Evolutionary conservation across 768 basidiomycete species (phyloP).

Genomic region (Collybia sp.): DNA sequence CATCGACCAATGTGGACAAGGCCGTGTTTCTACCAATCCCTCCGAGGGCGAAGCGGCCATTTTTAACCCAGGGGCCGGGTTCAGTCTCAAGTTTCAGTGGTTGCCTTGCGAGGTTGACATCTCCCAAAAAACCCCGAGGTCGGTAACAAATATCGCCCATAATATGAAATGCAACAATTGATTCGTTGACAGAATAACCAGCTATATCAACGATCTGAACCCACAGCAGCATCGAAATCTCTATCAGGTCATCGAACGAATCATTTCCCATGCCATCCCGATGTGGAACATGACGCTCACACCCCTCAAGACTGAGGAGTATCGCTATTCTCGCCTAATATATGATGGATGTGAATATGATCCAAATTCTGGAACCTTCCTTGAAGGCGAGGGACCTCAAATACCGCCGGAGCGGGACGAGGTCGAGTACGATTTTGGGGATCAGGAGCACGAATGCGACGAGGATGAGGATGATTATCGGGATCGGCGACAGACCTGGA

Average conservation of each 20-base stretch:
- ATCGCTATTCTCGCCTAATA: slow-evolving; percentile 3
- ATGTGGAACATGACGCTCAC: slow-evolving; percentile 16
- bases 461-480: not conserved
- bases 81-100: slow-evolving; percentile 11
- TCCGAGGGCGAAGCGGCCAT: too few relatives aligned
- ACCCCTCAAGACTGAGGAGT: slow-evolving; percentile 7
- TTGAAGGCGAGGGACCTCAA: slow-evolving; percentile 2
- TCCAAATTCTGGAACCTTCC: not conserved
- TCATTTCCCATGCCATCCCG: slow-evolving; percentile 13
- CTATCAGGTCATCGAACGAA: slow-evolving; percentile 10
- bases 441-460: not conserved
- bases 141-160: not conserved
- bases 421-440: not conserved
- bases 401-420: not conserved
- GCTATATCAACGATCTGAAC: slow-evolving; percentile 29
- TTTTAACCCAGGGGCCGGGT: not conserved
- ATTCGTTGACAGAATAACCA: slow-evolving; percentile 2
- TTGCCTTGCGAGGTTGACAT: slow-evolving; percentile 2
- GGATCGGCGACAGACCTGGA: slow-evolving; percentile 6
- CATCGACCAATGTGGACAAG: slow-evolving; percentile 18
- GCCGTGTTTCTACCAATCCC: not conserved
- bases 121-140: not conserved
- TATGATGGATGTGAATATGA: slow-evolving; percentile 4
- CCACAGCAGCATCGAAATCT: slow-evolving; percentile 11
- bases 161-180: too few relatives aligned